Base-by-base conservation (phyloP, 192 early-diverging fungal genomes). In the Phycomyces blakesleeanus region DNA sequence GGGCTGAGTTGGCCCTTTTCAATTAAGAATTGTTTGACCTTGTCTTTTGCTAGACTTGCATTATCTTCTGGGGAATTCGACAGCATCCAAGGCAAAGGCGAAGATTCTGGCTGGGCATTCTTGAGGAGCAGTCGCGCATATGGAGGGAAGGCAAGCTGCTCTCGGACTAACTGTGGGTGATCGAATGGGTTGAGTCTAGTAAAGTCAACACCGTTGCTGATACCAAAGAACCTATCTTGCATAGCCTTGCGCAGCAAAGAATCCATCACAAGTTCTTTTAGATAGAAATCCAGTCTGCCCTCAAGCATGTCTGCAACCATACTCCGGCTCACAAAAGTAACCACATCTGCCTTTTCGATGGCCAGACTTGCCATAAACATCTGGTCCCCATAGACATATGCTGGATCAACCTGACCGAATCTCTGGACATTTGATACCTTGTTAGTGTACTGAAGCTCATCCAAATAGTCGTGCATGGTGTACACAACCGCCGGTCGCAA, bases 401-500 rank as follows among this genome's bases (percentile, higher is more conserved):
- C 68, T 18, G 67, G 60, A 34, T 77, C 76, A 25, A 69, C 67
- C 7, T 55, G 50, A 42, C 70, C 66, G 40, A 84, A 84, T 37
- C 77, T 80, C 40, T 73, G 62, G 2, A 82, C 73, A 47, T 82
- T 84, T 0, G 37, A 64, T 4, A 80, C 55, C 11, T 69, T 67
- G 51, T 82, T 82, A 11, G 80, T 77, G 58, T 84, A 82, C 51
- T 78, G 71, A 7, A 82, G 67, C 52, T 84, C 83, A 44, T 84
- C 83, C 22, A 79, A 52, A 62, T 84, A 84, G 59, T 84, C 83
- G 59, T 84, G 83, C 63, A 84, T 60, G 7, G 83, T 84, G 56
- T 84, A 84, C 9, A 84, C 67, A 27, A 84, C 55, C 3, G 81
- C 64, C 47, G 83, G 80, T 0, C 75, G 70, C 8, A 67, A 58